Evolutionary conservation across 1,139 yeast species (phyloP).

Genomic region (Suhomyces maxii): DNA sequence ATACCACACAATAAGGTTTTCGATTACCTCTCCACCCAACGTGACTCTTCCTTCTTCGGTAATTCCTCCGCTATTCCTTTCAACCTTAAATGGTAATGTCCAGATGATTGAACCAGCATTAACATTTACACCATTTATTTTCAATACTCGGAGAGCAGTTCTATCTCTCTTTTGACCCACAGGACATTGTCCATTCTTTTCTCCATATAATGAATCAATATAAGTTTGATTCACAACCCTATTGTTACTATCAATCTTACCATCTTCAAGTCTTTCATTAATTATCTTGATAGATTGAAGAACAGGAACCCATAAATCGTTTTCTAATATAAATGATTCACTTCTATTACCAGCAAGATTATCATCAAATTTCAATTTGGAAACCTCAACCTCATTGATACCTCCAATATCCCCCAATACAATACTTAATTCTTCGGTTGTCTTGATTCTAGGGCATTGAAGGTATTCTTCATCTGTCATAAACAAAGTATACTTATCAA

Average conservation of each 20-base stretch:
- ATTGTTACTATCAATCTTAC: slow-evolving; percentile 33
- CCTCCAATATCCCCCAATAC: slow-evolving; percentile 35
- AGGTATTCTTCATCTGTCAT: slow-evolving; percentile 10
- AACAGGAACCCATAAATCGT: slow-evolving; percentile 38
- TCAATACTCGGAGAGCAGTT: slow-evolving; percentile 27
- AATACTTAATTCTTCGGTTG: slow-evolving; percentile 30
- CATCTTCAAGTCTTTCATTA: slow-evolving; percentile 37
- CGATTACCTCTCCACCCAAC: slow-evolving; percentile 36
- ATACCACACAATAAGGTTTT: slow-evolving; percentile 34
- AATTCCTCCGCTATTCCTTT: slow-evolving; percentile 14
- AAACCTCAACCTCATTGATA: slow-evolving; percentile 25
- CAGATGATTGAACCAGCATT: slow-evolving; percentile 25
- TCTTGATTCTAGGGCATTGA: slow-evolving; percentile 29
- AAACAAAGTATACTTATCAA: slow-evolving; percentile 30
- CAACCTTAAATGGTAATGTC: slow-evolving; percentile 28
- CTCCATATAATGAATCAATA: slow-evolving; percentile 18
- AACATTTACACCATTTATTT: slow-evolving; percentile 38
- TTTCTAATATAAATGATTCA: slow-evolving; percentile 12
- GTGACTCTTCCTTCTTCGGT: slow-evolving; percentile 30
- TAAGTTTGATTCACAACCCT: slow-evolving; percentile 25
- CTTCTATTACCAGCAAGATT: background rate
- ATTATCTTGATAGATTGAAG: slow-evolving; percentile 36
- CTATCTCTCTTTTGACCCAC: slow-evolving; percentile 12
- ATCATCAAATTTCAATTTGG: slow-evolving; percentile 20
- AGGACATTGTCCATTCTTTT: slow-evolving; percentile 16